Evolutionary conservation across 1,284 basidiomycete species (phyloP).

Genomic region (Ustilago tritici): DNA sequence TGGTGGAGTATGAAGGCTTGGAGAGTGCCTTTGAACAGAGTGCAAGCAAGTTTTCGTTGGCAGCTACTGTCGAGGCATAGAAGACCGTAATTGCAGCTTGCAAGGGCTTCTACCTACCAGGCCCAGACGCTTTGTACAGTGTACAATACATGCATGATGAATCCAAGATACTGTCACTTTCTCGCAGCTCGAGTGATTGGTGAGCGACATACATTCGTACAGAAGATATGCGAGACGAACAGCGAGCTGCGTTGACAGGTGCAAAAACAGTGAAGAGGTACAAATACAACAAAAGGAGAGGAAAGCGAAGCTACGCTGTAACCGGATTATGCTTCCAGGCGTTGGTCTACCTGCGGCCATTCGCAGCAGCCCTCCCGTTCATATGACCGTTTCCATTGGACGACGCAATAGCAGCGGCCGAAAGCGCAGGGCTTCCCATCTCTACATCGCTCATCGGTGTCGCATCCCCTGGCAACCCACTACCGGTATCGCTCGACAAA

Average conservation of each 20-base stretch:
- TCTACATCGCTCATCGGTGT: slow-evolving; percentile 45
- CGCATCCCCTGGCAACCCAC: slow-evolving; percentile 26
- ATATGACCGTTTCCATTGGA: slow-evolving; percentile 17
- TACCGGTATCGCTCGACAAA: not conserved
- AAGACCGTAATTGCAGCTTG: not conserved
- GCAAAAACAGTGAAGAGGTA: slow-evolving; percentile 13
- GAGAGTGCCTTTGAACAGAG: slow-evolving; percentile 29
- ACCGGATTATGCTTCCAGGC: not conserved
- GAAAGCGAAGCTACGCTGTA: not conserved
- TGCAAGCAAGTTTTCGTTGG: slow-evolving; percentile 27
- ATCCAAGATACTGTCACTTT: not conserved
- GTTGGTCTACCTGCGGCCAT: slow-evolving; percentile 22
- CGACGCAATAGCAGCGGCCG: slow-evolving; percentile 13
- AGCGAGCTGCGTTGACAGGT: not conserved
- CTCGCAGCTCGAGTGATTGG: too few relatives aligned
- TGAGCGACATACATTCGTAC: not conserved
- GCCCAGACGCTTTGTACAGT: not conserved
- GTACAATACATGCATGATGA: not conserved
- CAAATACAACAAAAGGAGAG: slow-evolving; percentile 28
- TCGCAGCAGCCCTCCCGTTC: slow-evolving; percentile 3
- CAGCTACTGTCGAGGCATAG: slow-evolving; percentile 23
- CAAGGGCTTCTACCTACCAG: not conserved
- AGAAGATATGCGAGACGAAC: not conserved
- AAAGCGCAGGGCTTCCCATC: slow-evolving; percentile 42
- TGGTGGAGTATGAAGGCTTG: slow-evolving; percentile 28